Evolutionary conservation across 148 eudicot genomes (phyloP).

Genomic region (Tetragonia tetragonoides): DNA sequence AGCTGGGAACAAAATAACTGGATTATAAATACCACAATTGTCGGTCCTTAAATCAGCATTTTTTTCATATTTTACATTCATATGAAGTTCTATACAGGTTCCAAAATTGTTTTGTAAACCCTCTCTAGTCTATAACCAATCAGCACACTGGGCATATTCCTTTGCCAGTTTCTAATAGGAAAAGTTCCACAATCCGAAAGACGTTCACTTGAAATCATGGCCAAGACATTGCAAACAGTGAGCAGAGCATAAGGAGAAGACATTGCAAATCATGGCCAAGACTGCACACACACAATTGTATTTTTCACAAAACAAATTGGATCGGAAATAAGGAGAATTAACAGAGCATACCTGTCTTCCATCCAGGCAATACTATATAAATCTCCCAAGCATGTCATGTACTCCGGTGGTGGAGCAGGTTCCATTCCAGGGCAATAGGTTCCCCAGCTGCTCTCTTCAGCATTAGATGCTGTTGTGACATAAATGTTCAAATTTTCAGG

Average conservation of each 20-base stretch:
- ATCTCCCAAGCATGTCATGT: constrained; percentile 46
- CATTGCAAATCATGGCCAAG: too few species aligned
- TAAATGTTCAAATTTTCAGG: constrained; percentile 43
- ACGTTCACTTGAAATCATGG: background rate
- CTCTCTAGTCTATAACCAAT: background rate
- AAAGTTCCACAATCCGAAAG: background rate
- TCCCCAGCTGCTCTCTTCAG: constrained; percentile 50
- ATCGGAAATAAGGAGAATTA: background rate
- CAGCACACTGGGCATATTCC: background rate
- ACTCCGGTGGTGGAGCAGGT: constrained; percentile 45
- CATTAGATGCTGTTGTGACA: constrained; percentile 53
- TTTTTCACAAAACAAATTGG: background rate
- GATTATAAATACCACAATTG: too few species aligned
- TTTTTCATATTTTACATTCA: background rate
- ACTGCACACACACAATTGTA: too few species aligned
- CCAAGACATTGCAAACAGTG: too few species aligned
- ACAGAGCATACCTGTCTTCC: constrained; percentile 41
- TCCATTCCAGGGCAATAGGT: constrained; percentile 44
- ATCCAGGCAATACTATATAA: constrained; percentile 53
- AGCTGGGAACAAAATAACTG: background rate
- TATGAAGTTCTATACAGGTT: background rate
- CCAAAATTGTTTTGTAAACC: background rate
- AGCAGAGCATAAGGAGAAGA: too few species aligned
- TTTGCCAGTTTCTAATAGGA: background rate
- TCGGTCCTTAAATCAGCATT: background rate